Conservation (phyloP, 1,139 yeast species). For the Magnusiomyces magnusii region DNA sequence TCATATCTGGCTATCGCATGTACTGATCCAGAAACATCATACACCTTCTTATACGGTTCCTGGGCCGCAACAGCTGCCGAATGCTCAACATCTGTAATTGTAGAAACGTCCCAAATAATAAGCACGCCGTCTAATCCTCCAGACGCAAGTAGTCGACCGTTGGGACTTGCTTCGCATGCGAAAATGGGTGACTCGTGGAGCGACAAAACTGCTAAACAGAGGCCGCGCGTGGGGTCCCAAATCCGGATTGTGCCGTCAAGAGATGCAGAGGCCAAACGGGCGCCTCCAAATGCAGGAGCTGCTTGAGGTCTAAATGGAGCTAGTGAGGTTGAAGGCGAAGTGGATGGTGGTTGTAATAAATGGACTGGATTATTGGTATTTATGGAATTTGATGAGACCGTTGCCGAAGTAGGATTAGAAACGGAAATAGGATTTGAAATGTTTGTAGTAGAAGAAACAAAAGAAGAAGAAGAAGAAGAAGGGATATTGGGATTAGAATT, state of each 20-base stretch:
- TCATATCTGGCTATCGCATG: slow-evolving; percentile 16
- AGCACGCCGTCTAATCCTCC: slow-evolving; percentile 59
- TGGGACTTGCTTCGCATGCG: slow-evolving; percentile 46
- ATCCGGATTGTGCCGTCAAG: slow-evolving; percentile 63
- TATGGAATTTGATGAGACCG: neutral
- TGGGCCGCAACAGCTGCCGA: slow-evolving; percentile 9
- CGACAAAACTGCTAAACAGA: slow-evolving; percentile 35
- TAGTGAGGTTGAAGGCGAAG: slow-evolving; percentile 24
- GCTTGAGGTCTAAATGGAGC: slow-evolving; percentile 13
- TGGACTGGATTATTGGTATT: slow-evolving; percentile 19
- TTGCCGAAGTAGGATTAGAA: neutral
- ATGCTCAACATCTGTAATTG: slow-evolving; percentile 13
- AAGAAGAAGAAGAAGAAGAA: neutral
- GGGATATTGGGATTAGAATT: neutral
- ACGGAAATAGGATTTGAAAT: neutral
- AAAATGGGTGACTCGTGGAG: slow-evolving; percentile 48
- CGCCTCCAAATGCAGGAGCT: slow-evolving; percentile 14
- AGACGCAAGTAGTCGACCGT: slow-evolving; percentile 42
- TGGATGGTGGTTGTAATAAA: slow-evolving; percentile 20
- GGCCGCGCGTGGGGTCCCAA: slow-evolving; percentile 53
- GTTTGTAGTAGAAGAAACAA: neutral
- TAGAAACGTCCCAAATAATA: slow-evolving; percentile 44
- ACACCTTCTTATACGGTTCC: slow-evolving; percentile 5
- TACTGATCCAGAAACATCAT: slow-evolving; percentile 7
- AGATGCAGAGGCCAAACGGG: slow-evolving; percentile 42